Percentiles rank a stretch among this genome's conserved stretches.
Conservation (phyloP, 495 filamentous ascomycete genomes). For the Penicillium crystallinum region DNA sequence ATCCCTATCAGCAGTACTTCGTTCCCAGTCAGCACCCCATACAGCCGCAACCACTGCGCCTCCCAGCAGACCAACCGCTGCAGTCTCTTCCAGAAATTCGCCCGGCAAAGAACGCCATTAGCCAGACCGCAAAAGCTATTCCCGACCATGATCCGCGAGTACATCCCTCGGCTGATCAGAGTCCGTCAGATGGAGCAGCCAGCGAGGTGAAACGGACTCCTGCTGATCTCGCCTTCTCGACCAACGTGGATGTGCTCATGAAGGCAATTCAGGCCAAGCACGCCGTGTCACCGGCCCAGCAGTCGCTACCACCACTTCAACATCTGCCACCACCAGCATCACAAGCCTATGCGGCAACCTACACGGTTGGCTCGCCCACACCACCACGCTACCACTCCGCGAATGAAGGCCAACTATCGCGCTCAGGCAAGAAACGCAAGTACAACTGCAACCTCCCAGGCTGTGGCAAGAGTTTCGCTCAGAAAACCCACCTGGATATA, state of each 20-base stretch:
- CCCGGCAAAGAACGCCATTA: constrained; percentile 41
- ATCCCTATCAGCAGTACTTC: constrained; percentile 34
- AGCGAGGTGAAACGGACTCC: constrained; percentile 14
- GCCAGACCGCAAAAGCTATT: constrained; percentile 22
- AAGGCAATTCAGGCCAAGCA: constrained; percentile 77
- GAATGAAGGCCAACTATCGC: constrained; percentile 28
- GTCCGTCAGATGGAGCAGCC: neutral
- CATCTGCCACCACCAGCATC: constrained; percentile 25
- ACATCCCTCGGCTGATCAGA: constrained; percentile 2
- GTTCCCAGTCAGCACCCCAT: constrained; percentile 27
- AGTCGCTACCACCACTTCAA: constrained; percentile 35
- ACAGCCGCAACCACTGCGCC: constrained; percentile 26
- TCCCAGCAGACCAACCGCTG: constrained; percentile 29
- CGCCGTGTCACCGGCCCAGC: constrained; percentile 22
- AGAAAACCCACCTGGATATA: constrained; percentile 92
- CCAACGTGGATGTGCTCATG: constrained; percentile 86
- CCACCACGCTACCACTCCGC: constrained; percentile 22
- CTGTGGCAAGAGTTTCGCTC: constrained; percentile 78
- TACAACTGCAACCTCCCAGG: constrained; percentile 71
- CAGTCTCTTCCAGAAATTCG: constrained; percentile 37
- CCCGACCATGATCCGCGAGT: constrained; percentile 6
- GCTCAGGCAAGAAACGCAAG: constrained; percentile 41
- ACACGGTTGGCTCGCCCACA: constrained; percentile 14
- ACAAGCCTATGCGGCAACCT: constrained; percentile 24
- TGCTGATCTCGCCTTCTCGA: constrained; percentile 61